Conservation (phyloP, 805 yeast species). For the Candida lessepsii region DNA sequence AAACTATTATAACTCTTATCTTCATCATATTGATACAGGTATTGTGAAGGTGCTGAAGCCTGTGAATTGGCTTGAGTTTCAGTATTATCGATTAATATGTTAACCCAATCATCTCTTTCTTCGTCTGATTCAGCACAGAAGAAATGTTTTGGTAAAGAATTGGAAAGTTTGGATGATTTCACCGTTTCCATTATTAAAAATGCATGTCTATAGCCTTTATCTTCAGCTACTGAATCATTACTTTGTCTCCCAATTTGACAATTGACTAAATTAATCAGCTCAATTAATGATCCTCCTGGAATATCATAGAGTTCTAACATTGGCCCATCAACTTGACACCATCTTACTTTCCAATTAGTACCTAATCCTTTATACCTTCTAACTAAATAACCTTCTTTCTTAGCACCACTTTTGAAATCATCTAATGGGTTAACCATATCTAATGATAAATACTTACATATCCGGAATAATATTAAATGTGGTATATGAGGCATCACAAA, state of each 20-base stretch:
- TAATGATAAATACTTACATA: slow-evolving; percentile 66
- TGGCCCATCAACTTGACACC: slow-evolving; percentile 65
- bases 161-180: slow-evolving; percentile 30
- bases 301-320: slow-evolving; percentile 54
- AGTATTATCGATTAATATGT: slow-evolving; percentile 32
- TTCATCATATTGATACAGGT: slow-evolving; percentile 1
- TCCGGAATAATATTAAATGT: slow-evolving; percentile 44
- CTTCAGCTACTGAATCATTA: slow-evolving; percentile 40
- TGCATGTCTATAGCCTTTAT: slow-evolving; percentile 57
- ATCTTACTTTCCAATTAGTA: slow-evolving; percentile 63
- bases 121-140: slow-evolving; percentile 77
- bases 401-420: slow-evolving; percentile 50
- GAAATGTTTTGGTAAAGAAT: slow-evolving; percentile 51
- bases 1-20: slow-evolving; percentile 4
- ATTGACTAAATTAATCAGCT: slow-evolving; percentile 48
- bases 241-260: slow-evolving; percentile 58
- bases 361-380: slow-evolving; percentile 66
- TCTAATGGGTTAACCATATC: slow-evolving; percentile 63
- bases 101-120: slow-evolving; percentile 76
- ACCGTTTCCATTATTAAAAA: slow-evolving; percentile 52
- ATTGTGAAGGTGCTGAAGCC: background rate
- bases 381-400: slow-evolving; percentile 63
- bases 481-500: slow-evolving; percentile 60
- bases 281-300: slow-evolving; percentile 54
- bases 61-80: background rate